Percentiles rank a stretch among this genome's conserved stretches.
Evolutionary conservation across 140 eudicot species (phyloP).

Genomic region (Eryngium alpinum): DNA sequence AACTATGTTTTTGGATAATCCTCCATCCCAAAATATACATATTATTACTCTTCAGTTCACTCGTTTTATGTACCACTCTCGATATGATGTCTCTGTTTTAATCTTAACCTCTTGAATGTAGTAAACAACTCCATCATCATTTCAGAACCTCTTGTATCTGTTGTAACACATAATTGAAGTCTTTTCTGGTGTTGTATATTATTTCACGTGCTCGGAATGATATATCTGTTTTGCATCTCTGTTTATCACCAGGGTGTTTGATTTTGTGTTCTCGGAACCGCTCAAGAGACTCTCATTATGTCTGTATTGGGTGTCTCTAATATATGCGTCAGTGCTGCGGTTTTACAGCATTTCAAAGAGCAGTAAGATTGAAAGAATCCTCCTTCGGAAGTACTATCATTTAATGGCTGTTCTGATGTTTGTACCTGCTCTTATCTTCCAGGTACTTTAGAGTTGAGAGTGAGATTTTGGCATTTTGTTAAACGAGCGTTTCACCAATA

Average conservation of each 20-base stretch:
- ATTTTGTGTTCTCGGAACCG: conserved; percentile 84
- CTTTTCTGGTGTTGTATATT: not conserved
- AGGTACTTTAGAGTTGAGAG: conserved; percentile 38
- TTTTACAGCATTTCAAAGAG: conserved; percentile 75
- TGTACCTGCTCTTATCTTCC: conserved; percentile 86
- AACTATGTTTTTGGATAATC: too few relatives aligned
- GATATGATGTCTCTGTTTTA: too few relatives aligned
- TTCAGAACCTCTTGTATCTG: not conserved
- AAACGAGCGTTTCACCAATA: not conserved
- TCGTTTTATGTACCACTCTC: too few relatives aligned
- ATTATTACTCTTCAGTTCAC: too few relatives aligned
- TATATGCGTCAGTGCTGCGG: conserved; percentile 54
- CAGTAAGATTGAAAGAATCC: conserved; percentile 90
- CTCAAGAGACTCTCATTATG: conserved; percentile 74
- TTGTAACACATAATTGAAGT: not conserved
- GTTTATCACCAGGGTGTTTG: conserved; percentile 52
- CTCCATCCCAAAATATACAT: too few relatives aligned
- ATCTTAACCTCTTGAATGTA: too few relatives aligned
- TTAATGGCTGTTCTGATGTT: conserved; percentile 84
- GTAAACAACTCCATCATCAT: too few relatives aligned
- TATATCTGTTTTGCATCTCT: conserved; percentile 6
- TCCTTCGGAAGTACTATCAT: conserved; percentile 95
- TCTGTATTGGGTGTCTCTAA: conserved; percentile 73
- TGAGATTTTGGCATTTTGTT: not conserved
- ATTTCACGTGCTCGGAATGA: not conserved